Evolutionary conservation across 108 stramenopile species (phyloP), one percentile per base, ranked within the genome.

Genomic region (Cyclostephanos invisitatus): DNA sequence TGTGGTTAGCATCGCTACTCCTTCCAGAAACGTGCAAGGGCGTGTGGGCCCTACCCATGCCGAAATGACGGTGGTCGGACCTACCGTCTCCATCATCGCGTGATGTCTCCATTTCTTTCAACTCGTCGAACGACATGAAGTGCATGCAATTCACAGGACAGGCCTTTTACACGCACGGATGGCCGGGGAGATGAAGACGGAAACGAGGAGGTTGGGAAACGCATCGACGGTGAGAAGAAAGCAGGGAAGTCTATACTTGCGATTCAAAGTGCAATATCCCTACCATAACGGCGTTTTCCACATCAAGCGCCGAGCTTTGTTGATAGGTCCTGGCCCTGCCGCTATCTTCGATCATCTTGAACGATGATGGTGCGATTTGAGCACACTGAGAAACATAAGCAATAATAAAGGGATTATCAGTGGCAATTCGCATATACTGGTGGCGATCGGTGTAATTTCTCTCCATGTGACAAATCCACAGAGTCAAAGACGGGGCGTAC

Each of bases 121-220:
- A 58, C 74, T 89, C 88, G 27, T 88, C 80, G 79, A 70, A 90
- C 0, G 83, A 74, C 7, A 94, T 83, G 24, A 63, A 63, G 56
- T 94, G 90, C 92, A 94, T 94, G 72, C 92, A 94, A 29, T 68
- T 75, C 10, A 90, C 92, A 9, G 92, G 92, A 59, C 92, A 94
- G n/a, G 75, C 65, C 38, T 73, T 47, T 28, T 3, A 0, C 3
- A 49, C 50, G 7, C 21, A 49, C 28, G 7, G 22, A 49, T 27
- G 51, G 51, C 11, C 2, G 6, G 6, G 0, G 14, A 51, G 51
- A 18, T 6, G 0, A 1, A 1, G 6, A 1, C 0, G 4, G 22
- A 51, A 18, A 51, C 7, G 22, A 18, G n/a, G n/a, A 22, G 51
- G 14, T 20, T 5, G 49, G 51, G 7, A 15, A 20, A 24, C 6